Evolutionary conservation across 116 monocot species (phyloP).

Genomic region (Zostera marina): DNA sequence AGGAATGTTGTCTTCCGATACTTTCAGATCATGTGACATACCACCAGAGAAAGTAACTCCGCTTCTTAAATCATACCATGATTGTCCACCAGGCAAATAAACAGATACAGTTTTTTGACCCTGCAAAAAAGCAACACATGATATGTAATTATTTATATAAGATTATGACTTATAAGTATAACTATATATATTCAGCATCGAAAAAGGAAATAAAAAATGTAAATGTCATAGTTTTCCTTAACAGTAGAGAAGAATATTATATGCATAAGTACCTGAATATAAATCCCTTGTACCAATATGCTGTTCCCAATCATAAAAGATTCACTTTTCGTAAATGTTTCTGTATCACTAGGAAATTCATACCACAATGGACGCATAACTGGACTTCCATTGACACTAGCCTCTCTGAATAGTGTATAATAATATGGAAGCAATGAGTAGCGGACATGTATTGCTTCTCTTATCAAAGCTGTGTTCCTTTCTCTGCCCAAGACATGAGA

Average conservation of each 20-base stretch:
- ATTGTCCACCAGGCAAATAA: slow-evolving; percentile 58
- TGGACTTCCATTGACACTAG: slow-evolving; percentile 61
- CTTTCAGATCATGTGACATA: slow-evolving; percentile 50
- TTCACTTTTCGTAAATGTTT: slow-evolving; percentile 71
- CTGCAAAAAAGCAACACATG: slow-evolving; percentile 23
- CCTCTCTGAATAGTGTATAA: slow-evolving; percentile 86
- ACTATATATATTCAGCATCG: slow-evolving; percentile 1
- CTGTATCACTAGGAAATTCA: slow-evolving; percentile 76
- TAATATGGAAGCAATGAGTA: slow-evolving; percentile 90
- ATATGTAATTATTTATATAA: too few relatives aligned
- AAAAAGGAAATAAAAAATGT: neutral
- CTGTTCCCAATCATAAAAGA: slow-evolving; percentile 86
- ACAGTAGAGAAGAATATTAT: neutral
- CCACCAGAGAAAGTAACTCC: slow-evolving; percentile 55
- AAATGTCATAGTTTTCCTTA: neutral
- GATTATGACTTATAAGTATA: too few relatives aligned
- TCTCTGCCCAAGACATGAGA: slow-evolving; percentile 35
- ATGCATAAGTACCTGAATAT: slow-evolving; percentile 47
- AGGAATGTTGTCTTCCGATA: slow-evolving; percentile 74
- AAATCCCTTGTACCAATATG: slow-evolving; percentile 75
- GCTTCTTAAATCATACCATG: slow-evolving; percentile 72
- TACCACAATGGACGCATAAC: slow-evolving; percentile 92
- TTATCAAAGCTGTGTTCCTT: slow-evolving; percentile 66
- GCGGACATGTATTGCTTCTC: slow-evolving; percentile 77
- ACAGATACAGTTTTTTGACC: slow-evolving; percentile 59